Evolutionary conservation across 768 basidiomycete genomes (phyloP).

Genomic region (Harrya chromipes): DNA sequence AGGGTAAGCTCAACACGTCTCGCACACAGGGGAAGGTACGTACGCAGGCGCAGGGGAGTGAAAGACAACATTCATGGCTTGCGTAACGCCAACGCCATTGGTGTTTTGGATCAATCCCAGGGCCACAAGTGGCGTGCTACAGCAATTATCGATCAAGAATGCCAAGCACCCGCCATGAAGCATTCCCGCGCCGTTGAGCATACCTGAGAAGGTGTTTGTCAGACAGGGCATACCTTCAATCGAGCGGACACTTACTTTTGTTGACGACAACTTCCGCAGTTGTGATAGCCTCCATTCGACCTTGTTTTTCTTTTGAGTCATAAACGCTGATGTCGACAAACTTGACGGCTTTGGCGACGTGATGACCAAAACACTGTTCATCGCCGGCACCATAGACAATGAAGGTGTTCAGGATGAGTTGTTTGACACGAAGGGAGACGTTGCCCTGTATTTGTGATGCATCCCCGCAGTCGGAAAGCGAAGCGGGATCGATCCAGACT

Average conservation of each 20-base stretch:
- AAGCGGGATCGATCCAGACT: slow-evolving; percentile 64
- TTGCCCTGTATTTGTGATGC: slow-evolving; percentile 59
- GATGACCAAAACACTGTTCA: slow-evolving; percentile 58
- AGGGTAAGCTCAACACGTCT: slow-evolving; percentile 6
- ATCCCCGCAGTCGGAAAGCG: slow-evolving; percentile 57
- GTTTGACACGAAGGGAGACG: slow-evolving; percentile 59
- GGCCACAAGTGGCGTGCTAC: slow-evolving; percentile 64
- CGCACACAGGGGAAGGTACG: slow-evolving; percentile 25
- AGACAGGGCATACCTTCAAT: not conserved
- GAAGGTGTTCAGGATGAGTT: slow-evolving; percentile 64
- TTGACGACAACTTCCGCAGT: slow-evolving; percentile 60
- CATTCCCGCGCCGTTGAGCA: slow-evolving; percentile 76
- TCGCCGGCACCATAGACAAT: slow-evolving; percentile 69
- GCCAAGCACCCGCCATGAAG: slow-evolving; percentile 74
- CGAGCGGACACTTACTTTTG: slow-evolving; percentile 44
- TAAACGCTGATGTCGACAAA: slow-evolving; percentile 59
- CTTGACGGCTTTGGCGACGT: slow-evolving; percentile 56
- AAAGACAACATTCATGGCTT: slow-evolving; percentile 66
- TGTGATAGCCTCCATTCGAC: slow-evolving; percentile 57
- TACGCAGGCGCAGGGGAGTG: slow-evolving; percentile 66
- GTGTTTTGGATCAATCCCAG: slow-evolving; percentile 56
- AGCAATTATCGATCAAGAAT: slow-evolving; percentile 74
- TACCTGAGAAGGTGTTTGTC: slow-evolving; percentile 38
- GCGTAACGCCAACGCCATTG: slow-evolving; percentile 75
- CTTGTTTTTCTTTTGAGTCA: slow-evolving; percentile 44